A percentile compares a stretch with the other conserved stretches of the same genome.
These are phyloP conservation scores for Saccharomyces kudriavzevii DNA, from an alignment of 805 yeast species.

Conservation along the genomic window DNA sequence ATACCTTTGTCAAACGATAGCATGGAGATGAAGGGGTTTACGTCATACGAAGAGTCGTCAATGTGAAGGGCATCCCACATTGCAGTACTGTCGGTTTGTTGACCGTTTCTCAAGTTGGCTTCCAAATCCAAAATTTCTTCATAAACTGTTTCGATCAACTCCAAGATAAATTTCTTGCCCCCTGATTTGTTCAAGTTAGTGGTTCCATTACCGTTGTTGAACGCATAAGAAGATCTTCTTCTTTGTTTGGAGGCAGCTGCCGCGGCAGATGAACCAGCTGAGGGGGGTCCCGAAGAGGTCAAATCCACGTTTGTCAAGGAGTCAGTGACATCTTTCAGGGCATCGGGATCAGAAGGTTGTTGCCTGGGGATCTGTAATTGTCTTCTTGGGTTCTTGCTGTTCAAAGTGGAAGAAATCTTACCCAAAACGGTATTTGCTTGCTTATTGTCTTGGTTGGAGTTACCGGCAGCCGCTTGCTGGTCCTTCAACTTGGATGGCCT, in stretches of 20 bases:
- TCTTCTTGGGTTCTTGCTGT: conserved; percentile 81
- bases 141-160: conserved; percentile 70
- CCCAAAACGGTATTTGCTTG: conserved; percentile 58
- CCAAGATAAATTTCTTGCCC: conserved; percentile 47
- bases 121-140: conserved; percentile 72
- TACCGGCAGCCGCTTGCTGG: conserved; percentile 34
- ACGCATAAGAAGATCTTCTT: conserved; percentile 32
- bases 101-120: conserved; percentile 56
- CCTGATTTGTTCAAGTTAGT: conserved; percentile 31
- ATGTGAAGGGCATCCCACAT: conserved; percentile 77
- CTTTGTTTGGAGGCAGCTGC: conserved; percentile 18
- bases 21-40: conserved; percentile 76
- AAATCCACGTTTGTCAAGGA: conserved; percentile 27
- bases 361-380: conserved; percentile 53
- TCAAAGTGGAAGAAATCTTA: conserved; percentile 70
- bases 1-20: conserved; percentile 80
- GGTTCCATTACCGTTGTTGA: conserved; percentile 29
- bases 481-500: conserved; percentile 58
- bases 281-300: conserved; percentile 1
- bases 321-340: conserved; percentile 27
- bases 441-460: conserved; percentile 15
- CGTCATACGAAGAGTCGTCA: conserved; percentile 48
- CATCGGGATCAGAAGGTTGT: conserved; percentile 25
- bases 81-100: conserved; percentile 37
- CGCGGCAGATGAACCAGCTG: background rate